Conservation (phyloP, 805 yeast species). For the Jamesozyma spencerorum region DNA sequence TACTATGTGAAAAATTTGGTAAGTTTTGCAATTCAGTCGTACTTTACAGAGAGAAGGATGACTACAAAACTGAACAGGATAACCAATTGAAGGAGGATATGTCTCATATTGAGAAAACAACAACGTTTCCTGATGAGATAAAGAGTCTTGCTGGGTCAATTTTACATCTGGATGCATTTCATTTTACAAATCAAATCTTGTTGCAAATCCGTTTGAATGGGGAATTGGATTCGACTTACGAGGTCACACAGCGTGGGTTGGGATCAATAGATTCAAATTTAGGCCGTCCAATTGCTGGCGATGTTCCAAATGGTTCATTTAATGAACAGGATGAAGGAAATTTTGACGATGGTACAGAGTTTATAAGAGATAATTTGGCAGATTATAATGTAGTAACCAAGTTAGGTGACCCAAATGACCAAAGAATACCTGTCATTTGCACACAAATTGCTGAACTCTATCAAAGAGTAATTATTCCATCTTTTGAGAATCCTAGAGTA, state of each 20-base stretch:
- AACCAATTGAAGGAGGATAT: background rate
- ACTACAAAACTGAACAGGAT: too few species aligned
- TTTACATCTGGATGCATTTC: slow-evolving; percentile 12
- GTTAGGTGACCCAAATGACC: slow-evolving; percentile 40
- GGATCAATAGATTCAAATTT: slow-evolving; percentile 9
- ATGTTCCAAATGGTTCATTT: background rate
- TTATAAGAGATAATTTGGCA: slow-evolving; percentile 22
- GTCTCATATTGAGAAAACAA: background rate
- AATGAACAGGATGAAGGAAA: slow-evolving; percentile 11
- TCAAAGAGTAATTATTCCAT: slow-evolving; percentile 14
- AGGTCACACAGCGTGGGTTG: slow-evolving; percentile 27
- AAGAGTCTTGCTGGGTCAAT: background rate
- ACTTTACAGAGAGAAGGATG: too few species aligned
- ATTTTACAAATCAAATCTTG: slow-evolving; percentile 21
- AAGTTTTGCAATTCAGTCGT: too few species aligned
- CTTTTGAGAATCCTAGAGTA: slow-evolving; percentile 7
- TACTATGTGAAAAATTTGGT: too few species aligned
- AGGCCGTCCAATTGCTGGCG: slow-evolving; percentile 15
- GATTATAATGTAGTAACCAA: slow-evolving; percentile 40
- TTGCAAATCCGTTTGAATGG: slow-evolving; percentile 26
- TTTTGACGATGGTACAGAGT: slow-evolving; percentile 10
- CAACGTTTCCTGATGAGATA: background rate
- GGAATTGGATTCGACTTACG: slow-evolving; percentile 40
- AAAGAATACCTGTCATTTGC: slow-evolving; percentile 41
- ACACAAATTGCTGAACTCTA: slow-evolving; percentile 34